Evolutionary conservation across 371 early-diverging fungal species (phyloP).

Genomic region (Furculomyces boomerangus): DNA sequence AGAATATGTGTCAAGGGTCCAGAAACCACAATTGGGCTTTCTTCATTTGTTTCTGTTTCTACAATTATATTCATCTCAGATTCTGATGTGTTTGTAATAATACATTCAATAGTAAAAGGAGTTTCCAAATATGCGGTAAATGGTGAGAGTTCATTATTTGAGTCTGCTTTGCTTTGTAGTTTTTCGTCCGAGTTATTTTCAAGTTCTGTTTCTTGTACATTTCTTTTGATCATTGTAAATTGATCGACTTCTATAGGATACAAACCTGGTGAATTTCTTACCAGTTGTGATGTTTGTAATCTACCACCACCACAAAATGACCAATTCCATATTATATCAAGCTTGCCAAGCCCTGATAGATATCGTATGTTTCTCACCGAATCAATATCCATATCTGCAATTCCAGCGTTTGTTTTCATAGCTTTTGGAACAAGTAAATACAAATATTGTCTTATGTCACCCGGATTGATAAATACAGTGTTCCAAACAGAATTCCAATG

Average conservation of each 20-base stretch:
- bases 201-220: neutral
- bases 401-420: conserved; percentile 4
- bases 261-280: conserved; percentile 57
- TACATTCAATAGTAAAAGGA: conserved; percentile 34
- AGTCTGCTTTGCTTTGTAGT: neutral
- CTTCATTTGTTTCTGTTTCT: conserved; percentile 50
- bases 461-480: conserved; percentile 24
- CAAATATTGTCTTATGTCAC: conserved; percentile 78
- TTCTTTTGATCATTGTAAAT: conserved; percentile 23
- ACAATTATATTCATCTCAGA: conserved; percentile 39
- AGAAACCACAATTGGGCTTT: conserved; percentile 62
- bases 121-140: conserved; percentile 30
- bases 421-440: conserved; percentile 57
- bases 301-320: conserved; percentile 71
- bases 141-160: neutral
- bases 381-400: conserved; percentile 4
- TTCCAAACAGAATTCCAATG: neutral
- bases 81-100: conserved; percentile 26
- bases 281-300: conserved; percentile 84
- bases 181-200: neutral
- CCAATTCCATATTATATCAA: conserved; percentile 87
- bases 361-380: conserved; percentile 18
- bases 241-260: conserved; percentile 58
- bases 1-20: conserved; percentile 44
- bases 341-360: conserved; percentile 70